phyloP scores from a whole-genome alignment of 768 basidiomycete species.

The Lyophyllum semitale region DNA sequence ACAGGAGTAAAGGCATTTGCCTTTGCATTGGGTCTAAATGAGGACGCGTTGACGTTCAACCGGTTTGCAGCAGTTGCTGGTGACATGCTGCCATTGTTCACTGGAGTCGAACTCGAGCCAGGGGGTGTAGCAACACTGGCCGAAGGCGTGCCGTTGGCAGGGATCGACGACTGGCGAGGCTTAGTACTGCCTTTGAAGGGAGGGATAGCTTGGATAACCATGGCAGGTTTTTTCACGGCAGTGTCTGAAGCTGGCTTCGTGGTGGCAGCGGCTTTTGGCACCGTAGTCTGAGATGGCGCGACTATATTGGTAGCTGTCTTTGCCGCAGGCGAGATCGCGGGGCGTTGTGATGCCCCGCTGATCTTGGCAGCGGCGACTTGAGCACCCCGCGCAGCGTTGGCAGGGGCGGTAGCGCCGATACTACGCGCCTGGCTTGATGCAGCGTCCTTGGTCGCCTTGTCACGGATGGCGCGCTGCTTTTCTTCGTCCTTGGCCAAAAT shows the following conservation, averaged over 20 bases:
- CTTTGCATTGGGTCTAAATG: conserved; percentile 88
- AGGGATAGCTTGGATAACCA: conserved; percentile 90
- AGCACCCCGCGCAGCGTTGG: conserved; percentile 47
- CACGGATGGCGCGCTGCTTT: conserved; percentile 81
- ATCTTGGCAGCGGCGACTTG: conserved; percentile 39
- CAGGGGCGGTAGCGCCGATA: conserved; percentile 63
- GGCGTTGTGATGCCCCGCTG: conserved; percentile 21
- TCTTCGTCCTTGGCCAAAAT: conserved; percentile 94
- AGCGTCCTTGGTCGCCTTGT: conserved; percentile 74
- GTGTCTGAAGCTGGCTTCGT: conserved; percentile 33
- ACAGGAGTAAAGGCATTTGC: conserved; percentile 76
- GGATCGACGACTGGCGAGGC: conserved; percentile 27
- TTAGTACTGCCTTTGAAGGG: conserved; percentile 82
- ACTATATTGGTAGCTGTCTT: conserved; percentile 27
- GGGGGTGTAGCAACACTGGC: conserved; percentile 20
- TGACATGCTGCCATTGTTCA: conserved; percentile 43
- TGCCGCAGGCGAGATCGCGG: conserved; percentile 19
- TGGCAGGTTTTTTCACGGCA: conserved; percentile 49
- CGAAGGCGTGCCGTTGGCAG: conserved; percentile 31
- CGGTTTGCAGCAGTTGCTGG: conserved; percentile 58
- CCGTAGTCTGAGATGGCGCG: conserved; percentile 19
- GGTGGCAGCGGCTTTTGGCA: conserved; percentile 29
- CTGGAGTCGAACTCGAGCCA: conserved; percentile 6
- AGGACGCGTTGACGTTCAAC: conserved; percentile 86
- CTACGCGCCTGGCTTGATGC: conserved; percentile 64